These are phyloP conservation scores for Colletotrichum orbiculare DNA, from an alignment of 2,329 filamentous ascomycete genomes.

Conservation along the genomic window DNA sequence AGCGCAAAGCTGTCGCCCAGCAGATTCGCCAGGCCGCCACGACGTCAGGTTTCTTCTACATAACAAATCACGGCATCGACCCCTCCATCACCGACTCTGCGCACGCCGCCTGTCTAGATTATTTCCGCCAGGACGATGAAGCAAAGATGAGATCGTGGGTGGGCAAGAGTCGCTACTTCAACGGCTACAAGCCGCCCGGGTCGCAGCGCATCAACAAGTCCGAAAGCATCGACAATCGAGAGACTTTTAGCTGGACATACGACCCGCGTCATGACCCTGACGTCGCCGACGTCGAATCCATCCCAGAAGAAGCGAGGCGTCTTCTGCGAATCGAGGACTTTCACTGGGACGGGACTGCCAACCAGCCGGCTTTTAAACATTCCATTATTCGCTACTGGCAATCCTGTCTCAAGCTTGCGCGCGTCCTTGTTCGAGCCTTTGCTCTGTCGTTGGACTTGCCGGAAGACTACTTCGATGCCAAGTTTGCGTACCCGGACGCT, in stretches of 20 bases:
- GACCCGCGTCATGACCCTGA: constrained; percentile 63
- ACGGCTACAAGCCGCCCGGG: constrained; percentile 58
- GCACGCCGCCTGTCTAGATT: constrained; percentile 50
- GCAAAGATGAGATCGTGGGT: constrained; percentile 53
- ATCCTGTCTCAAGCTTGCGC: constrained; percentile 60
- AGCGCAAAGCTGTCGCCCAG: constrained; percentile 52
- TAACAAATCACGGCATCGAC: constrained; percentile 61
- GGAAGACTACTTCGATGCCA: constrained; percentile 65
- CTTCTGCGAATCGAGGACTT: constrained; percentile 61
- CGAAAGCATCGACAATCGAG: constrained; percentile 62
- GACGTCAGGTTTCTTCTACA: constrained; percentile 67
- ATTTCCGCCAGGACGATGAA: constrained; percentile 59
- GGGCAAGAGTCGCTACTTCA: constrained; percentile 54
- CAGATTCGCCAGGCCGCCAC: constrained; percentile 58
- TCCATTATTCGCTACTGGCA: constrained; percentile 60
- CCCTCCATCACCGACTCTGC: constrained; percentile 43
- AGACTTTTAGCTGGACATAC: constrained; percentile 64
- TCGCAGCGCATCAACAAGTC: constrained; percentile 60
- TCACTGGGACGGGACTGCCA: constrained; percentile 61
- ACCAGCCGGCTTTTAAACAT: constrained; percentile 60
- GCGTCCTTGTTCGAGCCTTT: constrained; percentile 62
- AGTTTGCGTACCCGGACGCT: constrained; percentile 62
- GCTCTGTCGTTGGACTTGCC: constrained; percentile 64
- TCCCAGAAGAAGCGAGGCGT: constrained; percentile 55
- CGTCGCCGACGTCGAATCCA: constrained; percentile 49